phyloP scores from a whole-genome alignment of 176 grass and related monocot species.

The Avena insularis region DNA sequence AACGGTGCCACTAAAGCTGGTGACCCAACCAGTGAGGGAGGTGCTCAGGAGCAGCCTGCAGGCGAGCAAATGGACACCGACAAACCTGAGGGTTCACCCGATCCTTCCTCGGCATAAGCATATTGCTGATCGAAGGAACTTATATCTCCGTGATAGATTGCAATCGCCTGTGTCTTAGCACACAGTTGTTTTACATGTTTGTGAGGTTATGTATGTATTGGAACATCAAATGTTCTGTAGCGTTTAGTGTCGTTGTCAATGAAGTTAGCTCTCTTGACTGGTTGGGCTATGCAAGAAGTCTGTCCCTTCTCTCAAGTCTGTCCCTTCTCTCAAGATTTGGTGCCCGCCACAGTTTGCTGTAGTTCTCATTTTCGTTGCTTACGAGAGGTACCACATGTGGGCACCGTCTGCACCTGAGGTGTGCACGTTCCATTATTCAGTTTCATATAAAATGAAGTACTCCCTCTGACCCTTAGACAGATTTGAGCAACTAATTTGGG shows the following conservation, averaged over 20 bases:
- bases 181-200: not conserved
- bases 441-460: too few species aligned
- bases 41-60: constrained; percentile 15
- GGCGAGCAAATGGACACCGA: constrained; percentile 75
- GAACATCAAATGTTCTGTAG: not conserved
- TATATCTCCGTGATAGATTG: not conserved
- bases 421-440: too few species aligned
- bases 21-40: constrained; percentile 40
- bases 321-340: not conserved
- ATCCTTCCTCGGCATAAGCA: constrained; percentile 43
- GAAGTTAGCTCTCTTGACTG: not conserved
- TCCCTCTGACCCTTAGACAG: too few species aligned
- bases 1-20: not conserved
- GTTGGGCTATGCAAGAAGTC: not conserved
- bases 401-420: not conserved
- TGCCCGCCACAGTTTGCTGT: not conserved
- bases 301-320: not conserved
- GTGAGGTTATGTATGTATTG: not conserved
- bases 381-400: not conserved
- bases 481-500: too few species aligned
- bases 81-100: constrained; percentile 44
- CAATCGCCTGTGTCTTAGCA: not conserved
- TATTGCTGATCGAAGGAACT: not conserved
- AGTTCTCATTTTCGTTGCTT: not conserved
- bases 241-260: not conserved